phyloP scores from a whole-genome alignment of 1,139 yeast species.

The Blastobotrys niveus region DNA sequence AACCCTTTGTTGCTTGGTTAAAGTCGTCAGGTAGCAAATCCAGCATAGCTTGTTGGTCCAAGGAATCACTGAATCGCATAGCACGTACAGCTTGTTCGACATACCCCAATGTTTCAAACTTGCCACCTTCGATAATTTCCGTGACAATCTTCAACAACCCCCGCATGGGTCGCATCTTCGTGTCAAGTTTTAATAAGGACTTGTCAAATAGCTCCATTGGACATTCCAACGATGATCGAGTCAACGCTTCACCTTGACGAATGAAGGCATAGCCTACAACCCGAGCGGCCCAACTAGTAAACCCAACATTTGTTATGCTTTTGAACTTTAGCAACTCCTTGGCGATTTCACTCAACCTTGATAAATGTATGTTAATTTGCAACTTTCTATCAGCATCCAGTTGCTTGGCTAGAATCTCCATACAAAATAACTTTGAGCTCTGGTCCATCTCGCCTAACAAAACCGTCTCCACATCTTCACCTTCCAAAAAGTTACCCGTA shows the following conservation, averaged over 20 bases:
- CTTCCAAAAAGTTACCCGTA: not conserved
- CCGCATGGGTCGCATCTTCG: slow-evolving; percentile 6
- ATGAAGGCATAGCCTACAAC: slow-evolving; percentile 2
- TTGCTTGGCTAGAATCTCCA: slow-evolving; percentile 5
- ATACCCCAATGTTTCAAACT: slow-evolving; percentile 7
- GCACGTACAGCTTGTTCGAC: slow-evolving; percentile 10
- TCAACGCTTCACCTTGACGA: not conserved
- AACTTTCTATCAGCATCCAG: not conserved
- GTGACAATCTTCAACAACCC: slow-evolving; percentile 6
- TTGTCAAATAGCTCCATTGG: slow-evolving; percentile 1
- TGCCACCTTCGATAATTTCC: not conserved
- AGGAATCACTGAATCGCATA: not conserved
- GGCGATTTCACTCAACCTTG: not conserved
- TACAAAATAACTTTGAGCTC: not conserved
- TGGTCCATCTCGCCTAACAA: not conserved
- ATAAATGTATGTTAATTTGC: no score
- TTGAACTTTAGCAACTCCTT: not conserved
- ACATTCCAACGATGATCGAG: not conserved
- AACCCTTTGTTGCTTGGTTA: not conserved
- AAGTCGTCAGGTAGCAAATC: not conserved
- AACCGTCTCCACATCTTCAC: slow-evolving; percentile 4
- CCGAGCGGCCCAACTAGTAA: slow-evolving; percentile 11
- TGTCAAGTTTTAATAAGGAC: not conserved
- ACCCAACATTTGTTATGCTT: not conserved
- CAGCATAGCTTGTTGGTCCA: not conserved